phyloP scores from a whole-genome alignment of 139 green algal species.

The Picochlorum sp. region DNA sequence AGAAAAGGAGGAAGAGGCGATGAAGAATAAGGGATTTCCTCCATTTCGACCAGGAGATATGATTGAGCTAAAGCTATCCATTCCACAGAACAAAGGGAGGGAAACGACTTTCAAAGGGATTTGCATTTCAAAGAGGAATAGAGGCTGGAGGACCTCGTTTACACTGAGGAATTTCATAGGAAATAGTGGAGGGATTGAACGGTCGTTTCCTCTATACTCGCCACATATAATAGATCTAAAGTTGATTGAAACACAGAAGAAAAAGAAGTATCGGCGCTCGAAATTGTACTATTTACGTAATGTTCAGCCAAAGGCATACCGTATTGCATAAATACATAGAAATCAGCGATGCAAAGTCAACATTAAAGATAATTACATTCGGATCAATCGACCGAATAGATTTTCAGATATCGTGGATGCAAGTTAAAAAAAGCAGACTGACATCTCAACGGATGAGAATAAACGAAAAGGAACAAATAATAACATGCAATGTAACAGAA shows the following conservation, averaged over 20 bases:
- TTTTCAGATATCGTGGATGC: neutral
- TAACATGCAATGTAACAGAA: too few relatives aligned
- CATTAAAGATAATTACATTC: too few relatives aligned
- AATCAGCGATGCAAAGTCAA: too few relatives aligned
- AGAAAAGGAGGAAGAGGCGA: conserved; percentile 12
- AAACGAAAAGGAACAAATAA: neutral
- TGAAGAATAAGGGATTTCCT: conserved; percentile 7
- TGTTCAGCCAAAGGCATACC: conserved; percentile 26
- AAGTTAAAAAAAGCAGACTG: neutral
- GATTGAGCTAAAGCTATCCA: conserved; percentile 32
- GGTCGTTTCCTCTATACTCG: conserved; percentile 48
- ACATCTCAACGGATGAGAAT: neutral
- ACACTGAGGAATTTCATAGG: conserved; percentile 41
- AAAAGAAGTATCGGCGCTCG: conserved; percentile 19
- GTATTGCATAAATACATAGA: conserved; percentile 1
- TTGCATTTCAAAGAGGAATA: conserved; percentile 36
- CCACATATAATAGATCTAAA: conserved; percentile 31
- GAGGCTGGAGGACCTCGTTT: conserved; percentile 30
- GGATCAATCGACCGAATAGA: too few relatives aligned
- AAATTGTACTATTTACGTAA: conserved; percentile 50
- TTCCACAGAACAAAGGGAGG: conserved; percentile 45
- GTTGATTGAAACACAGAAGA: conserved; percentile 16
- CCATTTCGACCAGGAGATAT: conserved; percentile 34
- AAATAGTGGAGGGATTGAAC: conserved; percentile 28
- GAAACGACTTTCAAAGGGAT: conserved; percentile 30